phyloP scores from a whole-genome alignment of 441 rosid genomes.

The Corymbia calophylla region DNA sequence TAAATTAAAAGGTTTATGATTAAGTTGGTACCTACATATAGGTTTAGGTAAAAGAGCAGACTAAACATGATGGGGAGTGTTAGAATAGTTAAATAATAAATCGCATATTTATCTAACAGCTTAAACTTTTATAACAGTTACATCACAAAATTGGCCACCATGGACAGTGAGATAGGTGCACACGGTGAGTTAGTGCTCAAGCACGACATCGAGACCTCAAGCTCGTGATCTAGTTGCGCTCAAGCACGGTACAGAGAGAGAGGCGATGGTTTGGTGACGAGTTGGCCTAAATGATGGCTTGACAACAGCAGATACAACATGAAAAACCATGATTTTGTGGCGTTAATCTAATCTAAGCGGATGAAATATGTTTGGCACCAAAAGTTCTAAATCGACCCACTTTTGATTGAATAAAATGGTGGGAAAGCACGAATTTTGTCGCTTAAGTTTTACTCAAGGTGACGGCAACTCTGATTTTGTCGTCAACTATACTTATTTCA shows the following conservation, averaged over 20 bases:
- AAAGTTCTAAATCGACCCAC: neutral
- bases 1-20: no score
- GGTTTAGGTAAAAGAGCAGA: no score
- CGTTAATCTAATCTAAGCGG: neutral
- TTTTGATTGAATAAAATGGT: neutral
- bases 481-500: neutral
- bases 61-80: no score
- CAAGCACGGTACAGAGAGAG: neutral
- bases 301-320: neutral
- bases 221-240: neutral
- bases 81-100: no score
- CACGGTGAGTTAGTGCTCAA: neutral
- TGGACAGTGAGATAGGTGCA: neutral
- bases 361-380: neutral
- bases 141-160: neutral
- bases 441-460: neutral
- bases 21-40: no score
- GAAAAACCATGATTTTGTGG: neutral
- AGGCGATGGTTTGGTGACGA: neutral
- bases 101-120: no score
- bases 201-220: neutral
- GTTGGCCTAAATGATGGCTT: neutral
- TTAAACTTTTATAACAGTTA: no score
- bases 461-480: neutral
- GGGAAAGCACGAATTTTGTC: neutral